Base-by-base conservation (phyloP, 768 basidiomycete species). In the Megacollybia marginata region DNA sequence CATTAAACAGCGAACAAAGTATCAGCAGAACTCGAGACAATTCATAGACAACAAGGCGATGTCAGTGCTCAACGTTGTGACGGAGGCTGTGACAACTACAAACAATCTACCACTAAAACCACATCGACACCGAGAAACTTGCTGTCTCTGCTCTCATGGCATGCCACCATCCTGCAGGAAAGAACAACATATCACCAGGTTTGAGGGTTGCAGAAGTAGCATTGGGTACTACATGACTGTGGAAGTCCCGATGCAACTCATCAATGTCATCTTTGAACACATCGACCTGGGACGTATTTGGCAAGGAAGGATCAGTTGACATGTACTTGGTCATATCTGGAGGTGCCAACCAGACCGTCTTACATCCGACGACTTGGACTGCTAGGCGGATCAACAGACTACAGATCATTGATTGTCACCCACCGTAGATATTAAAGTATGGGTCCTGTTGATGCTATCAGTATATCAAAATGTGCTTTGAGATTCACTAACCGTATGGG, bases 81-180 rank as follows among this genome's bases (percentile, higher is more conserved):
- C 38, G 18, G 13, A 40, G 13, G 38, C 23, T 28, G 23, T 28
- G 38, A 40, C 38, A 40, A 18, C 38, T 15, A 40, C 38, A 40
- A 40, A 18, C 38, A 40, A 40, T 18, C 13, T 40, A 13, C 15
- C 38, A 40, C 38, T 40, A 94, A 64, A 91, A 94, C 90, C 91
- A 93, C 77, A 92, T 85, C 32, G 92, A 94, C 43, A 93, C 75
- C 40, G 91, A 93, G 62, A 90, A 85, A 67, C 90, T 92, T 35
- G 73, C 80, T 19, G 78, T 76, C 67, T 90, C 88, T 64, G 82
- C 85, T 54, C 83, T 79, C 87, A 92, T 88, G 15, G 85, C 86
- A 64, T 95, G 92, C 92, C 92, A 95, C 92, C 92, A 95, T 28
- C 88, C 83, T 4, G 88, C 86, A 16, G 95, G 95, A 55, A 97